Evolutionary conservation across 192 early-diverging fungal species (phyloP).

Genomic region (Anaeromyces robustus): DNA sequence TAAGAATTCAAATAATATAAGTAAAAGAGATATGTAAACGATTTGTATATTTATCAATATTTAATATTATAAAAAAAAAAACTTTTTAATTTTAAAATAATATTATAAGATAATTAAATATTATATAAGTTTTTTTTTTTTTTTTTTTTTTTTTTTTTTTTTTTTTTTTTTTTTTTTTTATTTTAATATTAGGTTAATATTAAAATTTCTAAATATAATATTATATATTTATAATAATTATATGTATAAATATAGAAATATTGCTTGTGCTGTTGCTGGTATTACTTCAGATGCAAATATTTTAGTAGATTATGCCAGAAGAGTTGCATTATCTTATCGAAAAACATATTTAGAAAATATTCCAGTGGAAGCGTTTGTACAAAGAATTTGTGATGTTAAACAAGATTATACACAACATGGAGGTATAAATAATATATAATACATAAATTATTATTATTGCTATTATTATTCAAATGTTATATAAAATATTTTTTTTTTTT

Average conservation of each 20-base stretch:
- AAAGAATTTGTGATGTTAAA: slow-evolving; percentile 90
- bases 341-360: slow-evolving; percentile 81
- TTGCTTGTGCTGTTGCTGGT: slow-evolving; percentile 89
- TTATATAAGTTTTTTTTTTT: too few species aligned
- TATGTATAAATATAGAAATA: slow-evolving; percentile 30
- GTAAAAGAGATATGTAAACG: too few species aligned
- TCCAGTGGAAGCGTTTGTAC: slow-evolving; percentile 88
- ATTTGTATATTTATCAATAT: too few species aligned
- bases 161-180: not conserved
- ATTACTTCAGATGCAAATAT: slow-evolving; percentile 93
- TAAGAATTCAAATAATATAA: too few species aligned
- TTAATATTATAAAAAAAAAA: not conserved
- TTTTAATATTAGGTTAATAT: too few species aligned
- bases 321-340: slow-evolving; percentile 75
- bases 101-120: too few species aligned
- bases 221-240: not conserved
- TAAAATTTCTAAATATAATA: too few species aligned
- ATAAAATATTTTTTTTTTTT: too few species aligned
- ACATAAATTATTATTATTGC: too few species aligned
- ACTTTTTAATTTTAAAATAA: not conserved
- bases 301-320: slow-evolving; percentile 74
- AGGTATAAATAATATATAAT: slow-evolving; percentile 10
- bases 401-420: slow-evolving; percentile 98
- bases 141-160: too few species aligned
- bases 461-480: too few species aligned